Evolutionary conservation across 129 eudicot genomes (phyloP), one percentile per base, ranked within the genome.

Genomic region (Apium graveolens): DNA sequence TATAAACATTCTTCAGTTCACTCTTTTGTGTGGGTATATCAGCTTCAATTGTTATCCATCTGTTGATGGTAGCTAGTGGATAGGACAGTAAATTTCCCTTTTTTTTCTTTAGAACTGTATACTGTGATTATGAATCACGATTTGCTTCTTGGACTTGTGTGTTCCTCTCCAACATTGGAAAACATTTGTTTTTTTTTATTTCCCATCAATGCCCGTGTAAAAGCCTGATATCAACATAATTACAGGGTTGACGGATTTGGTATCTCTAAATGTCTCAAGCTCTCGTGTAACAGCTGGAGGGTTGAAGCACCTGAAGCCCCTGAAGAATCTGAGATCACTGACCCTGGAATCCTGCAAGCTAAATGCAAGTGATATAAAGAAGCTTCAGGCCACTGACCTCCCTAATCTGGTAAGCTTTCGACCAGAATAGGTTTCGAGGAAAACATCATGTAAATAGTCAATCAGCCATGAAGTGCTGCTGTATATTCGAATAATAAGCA

Each of bases 261-360:
- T 90, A 53, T 92, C 97, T 17, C 76, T 96, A 63, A 96, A 92
- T 63, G 87, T 90, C 17, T 96, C 99, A 42, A 89, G 87, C 79
- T 92, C 99, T 29, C 97, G 97, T 32, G 78, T 96, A 55, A 96
- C 99, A 7, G 85, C 76, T 78, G 87, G 79, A 13, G 99, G 99
- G 53, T 74, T 96, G 90, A 84, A 80, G 80, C 90, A 90, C 82
- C 79, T 96, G 82, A 88, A 82, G 81, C 76, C 79, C 0, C 90
- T 96, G 5, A 92, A 92, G 87, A 90, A 89, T 26, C 69, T 96
- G 81, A 91, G 88, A 51, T 96, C 99, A 5, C 86, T 96, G 42
- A 84, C 90, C 39, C 80, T 96, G 88, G 99, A 96, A 76, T 92
- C 97, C 21, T 90, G 97, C 85, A 96, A 92, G 86, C 97, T 96